Evolutionary conservation across 163 green algal species (phyloP), one percentile per base, ranked within the genome.

Genomic region (Trebouxiophyceae sp.): DNA sequence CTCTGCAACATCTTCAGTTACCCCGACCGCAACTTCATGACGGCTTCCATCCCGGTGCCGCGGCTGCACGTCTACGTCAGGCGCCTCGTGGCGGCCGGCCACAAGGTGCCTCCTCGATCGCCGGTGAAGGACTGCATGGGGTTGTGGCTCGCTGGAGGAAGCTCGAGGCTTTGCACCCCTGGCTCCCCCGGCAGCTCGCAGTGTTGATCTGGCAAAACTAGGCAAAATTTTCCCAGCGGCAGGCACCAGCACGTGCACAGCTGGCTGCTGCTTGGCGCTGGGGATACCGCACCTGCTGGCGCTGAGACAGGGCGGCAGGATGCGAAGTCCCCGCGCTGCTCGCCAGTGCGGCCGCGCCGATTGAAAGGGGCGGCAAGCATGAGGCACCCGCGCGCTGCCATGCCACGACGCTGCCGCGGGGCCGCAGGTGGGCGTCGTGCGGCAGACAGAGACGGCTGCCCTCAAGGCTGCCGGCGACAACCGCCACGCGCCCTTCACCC

Each of bases 61-160:
- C 77, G 90, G 7, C 76, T 97, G 66, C 77, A 86, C n/a, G 74
- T 92, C 5, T 87, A 97, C 73, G 81, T 96, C 54, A 71, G 88
- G 26, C 71, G 88, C 1, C 82, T 97, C 60, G 88, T 94, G 33
- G 61, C 80, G 57, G 86, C 86, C 22, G 89, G 91, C 0, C 65
- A 93, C 72, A 92, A 92, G 74, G 87, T 84, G 33, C 46, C 67
- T 27, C 23, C 57, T 39, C 12, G 60, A n/a, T n/a, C n/a, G n/a
- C n/a, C n/a, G n/a, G n/a, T n/a, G n/a, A n/a, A n/a, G n/a, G n/a
- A n/a, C n/a, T n/a, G n/a, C n/a, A n/a, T n/a, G n/a, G n/a, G n/a
- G n/a, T n/a, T n/a, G n/a, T n/a, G n/a, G n/a, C n/a, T n/a, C n/a
- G n/a, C n/a, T n/a, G n/a, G n/a, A n/a, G n/a, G n/a, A n/a, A n/a